Conservation (phyloP, 352 stramenopile species). For the Aphanomyces euteiches region DNA sequence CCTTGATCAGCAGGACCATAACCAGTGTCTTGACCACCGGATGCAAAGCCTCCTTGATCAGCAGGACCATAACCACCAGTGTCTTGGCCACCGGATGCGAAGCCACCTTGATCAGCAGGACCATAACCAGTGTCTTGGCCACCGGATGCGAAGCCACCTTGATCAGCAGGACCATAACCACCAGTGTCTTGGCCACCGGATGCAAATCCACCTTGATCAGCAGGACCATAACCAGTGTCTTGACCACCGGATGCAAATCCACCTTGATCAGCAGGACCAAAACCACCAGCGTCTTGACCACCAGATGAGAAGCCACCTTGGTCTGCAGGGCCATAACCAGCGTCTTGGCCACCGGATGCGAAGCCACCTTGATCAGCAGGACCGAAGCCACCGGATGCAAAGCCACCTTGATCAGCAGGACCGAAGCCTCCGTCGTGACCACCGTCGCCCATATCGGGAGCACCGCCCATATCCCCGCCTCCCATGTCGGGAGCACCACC, state of each 20-base stretch:
- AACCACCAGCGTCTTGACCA: conserved; percentile 1
- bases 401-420: not conserved
- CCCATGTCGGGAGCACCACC: no score
- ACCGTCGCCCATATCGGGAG: not conserved
- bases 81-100: not conserved
- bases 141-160: not conserved
- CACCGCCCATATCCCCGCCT: no score
- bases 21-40: not conserved
- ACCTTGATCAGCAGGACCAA: not conserved
- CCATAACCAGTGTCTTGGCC: not conserved
- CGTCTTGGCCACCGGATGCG: not conserved
- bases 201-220: not conserved
- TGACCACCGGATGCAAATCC: not conserved
- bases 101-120: not conserved
- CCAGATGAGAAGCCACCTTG: not conserved
- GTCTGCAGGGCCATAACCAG: not conserved
- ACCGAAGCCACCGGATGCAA: not conserved
- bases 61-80: not conserved
- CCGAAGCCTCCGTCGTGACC: not conserved
- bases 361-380: not conserved
- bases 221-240: not conserved
- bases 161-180: not conserved
- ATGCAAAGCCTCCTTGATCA: not conserved
- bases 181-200: no score
- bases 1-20: not conserved